Evolutionary conservation across 805 yeast genomes (phyloP), one percentile per base, ranked within the genome.

Genomic region (Blastobotrys terrestris): DNA sequence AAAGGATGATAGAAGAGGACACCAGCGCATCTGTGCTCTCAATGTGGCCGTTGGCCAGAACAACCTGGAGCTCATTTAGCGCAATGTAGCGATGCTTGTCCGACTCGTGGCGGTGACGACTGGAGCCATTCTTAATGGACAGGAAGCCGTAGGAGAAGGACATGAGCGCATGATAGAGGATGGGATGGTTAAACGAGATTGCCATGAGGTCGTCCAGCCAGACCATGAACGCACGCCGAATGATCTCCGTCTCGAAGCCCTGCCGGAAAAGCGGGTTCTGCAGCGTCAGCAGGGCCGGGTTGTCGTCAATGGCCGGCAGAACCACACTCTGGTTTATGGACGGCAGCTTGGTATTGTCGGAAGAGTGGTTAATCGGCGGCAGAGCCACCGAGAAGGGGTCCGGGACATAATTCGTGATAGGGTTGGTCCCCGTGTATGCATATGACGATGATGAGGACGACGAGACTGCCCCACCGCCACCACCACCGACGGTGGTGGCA

Each of bases 231-330:
- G 61, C 61, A 21, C 50, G 46, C 31, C 61, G 51, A 46, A 61
- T 55, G 52, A 59, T 54, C 44, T 62, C 64, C 1, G 64, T 56
- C 22, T 61, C 64, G 46, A 62, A 61, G 22, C 65, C 65, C 47
- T 59, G 61, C 41, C 53, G 54, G n/a, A 62, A 60, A 22, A 61
- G 42, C 45, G 39, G 53, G 45, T 7, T 50, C 31, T 22, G 39
- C 21, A 52, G 51, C 35, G 47, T 49, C 44, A 31, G n/a, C 3
- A 31, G 18, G 13, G 31, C n/a, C 40, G 19, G 19, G 46, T 39
- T 41, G 19, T 48, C 31, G 20, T 21, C 16, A n/a, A 20, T 43
- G n/a, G 51, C 46, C 46, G 51, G 51, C 13, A 49, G 48, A n/a
- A 31, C 40, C 46, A 44, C 15, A n/a, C 31, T 18, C 44, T 39